A percentile compares a stretch with the other conserved stretches of the same genome.
Evolutionary conservation across 148 eudicot genomes (phyloP).

Genomic region (Linanthus parryae): DNA sequence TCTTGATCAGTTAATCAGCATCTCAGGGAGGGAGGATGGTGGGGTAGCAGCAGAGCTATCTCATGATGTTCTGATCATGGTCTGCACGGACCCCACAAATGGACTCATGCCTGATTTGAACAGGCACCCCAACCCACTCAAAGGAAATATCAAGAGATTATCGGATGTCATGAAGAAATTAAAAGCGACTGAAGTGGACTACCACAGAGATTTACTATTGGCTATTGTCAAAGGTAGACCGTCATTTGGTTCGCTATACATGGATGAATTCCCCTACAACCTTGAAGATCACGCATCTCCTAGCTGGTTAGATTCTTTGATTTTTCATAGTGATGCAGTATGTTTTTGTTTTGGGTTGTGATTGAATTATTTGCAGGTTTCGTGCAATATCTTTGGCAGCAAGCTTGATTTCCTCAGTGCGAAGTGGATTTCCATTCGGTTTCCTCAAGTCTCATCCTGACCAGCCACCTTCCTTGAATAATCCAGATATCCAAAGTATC

Average conservation of each 20-base stretch:
- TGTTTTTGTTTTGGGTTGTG: conserved; percentile 7
- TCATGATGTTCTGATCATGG: conserved; percentile 53
- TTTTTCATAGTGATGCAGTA: neutral
- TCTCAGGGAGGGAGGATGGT: conserved; percentile 60
- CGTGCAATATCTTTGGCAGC: conserved; percentile 76
- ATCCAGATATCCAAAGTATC: conserved; percentile 54
- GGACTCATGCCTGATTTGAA: conserved; percentile 89
- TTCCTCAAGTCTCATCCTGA: conserved; percentile 27
- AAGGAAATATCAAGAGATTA: conserved; percentile 70
- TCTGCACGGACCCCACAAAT: conserved; percentile 82
- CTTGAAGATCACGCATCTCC: conserved; percentile 75
- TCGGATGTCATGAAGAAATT: conserved; percentile 88
- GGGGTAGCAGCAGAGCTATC: conserved; percentile 59
- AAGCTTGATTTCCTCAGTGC: conserved; percentile 61
- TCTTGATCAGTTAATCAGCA: conserved; percentile 56
- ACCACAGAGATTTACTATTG: conserved; percentile 67
- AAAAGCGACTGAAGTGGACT: conserved; percentile 58
- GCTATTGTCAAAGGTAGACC: conserved; percentile 72
- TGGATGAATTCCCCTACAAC: conserved; percentile 84
- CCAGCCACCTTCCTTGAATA: conserved; percentile 30
- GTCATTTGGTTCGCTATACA: conserved; percentile 57
- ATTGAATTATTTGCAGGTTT: conserved; percentile 61
- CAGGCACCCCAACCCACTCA: conserved; percentile 51
- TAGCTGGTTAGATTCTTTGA: conserved; percentile 55
- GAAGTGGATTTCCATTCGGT: conserved; percentile 53